Evolutionary conservation across 345 rosid genomes (phyloP), one percentile per base, ranked within the genome.

Genomic region (Gynandropsis gynandra): DNA sequence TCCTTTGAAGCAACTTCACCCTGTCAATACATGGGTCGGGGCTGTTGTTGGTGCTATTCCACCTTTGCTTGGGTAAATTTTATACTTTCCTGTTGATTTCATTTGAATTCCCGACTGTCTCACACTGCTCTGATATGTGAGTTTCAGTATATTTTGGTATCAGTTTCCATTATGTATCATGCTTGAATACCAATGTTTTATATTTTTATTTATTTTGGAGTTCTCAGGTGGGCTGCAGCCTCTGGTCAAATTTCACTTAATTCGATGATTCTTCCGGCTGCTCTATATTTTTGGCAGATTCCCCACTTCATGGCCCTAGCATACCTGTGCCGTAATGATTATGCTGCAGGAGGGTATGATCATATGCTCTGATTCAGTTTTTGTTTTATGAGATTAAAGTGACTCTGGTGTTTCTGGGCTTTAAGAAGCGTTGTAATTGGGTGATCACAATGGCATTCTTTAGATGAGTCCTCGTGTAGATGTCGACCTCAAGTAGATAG

Each of bases 271-370:
- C 94, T 92, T 61, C 97, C 94, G 4, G 85, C 89, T 55, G 97
- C 95, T 68, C 89, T 90, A 36, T 92, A 87, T 49, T 82, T 92
- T 67, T 92, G 97, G 98, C 98, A 92, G 71, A 82, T 92, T 49
- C 98, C 98, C 31, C 98, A 87, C 71, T 92, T 92, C 47, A 92
- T 92, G 97, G 98, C 95, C 60, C 88, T 92, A 63, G 94, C 97
- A 27, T 76, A 75, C 61, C 65, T 88, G 42, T 92, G 83, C 56
- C 90, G 94, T 16, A 63, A 76, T 47, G 98, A 92, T 72, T 92
- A 92, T 72, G 95, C 88, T 65, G 83, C 85, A 42, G 97, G 97
- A 74, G 94, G 97, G 98, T 92, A 80, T 60, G 83, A 54, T 16
- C 19, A 37, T 56, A 40, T 59, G 31, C 42, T n/a, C 12, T 8